Evolutionary conservation across 768 basidiomycete species (phyloP).

Genomic region (Hericium rajendrae): DNA sequence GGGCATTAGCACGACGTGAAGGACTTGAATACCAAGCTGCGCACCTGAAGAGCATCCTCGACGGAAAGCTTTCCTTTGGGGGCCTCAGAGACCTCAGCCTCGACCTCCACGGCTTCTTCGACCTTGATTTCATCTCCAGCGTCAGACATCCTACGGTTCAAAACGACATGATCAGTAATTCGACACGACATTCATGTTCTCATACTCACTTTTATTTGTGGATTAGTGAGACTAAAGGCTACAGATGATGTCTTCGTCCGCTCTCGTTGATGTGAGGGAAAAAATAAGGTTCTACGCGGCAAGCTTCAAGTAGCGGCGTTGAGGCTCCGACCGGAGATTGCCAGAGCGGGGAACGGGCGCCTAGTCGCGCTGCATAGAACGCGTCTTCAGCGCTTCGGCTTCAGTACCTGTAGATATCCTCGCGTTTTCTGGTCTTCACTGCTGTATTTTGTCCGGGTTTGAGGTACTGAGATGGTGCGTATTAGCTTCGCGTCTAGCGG

Average conservation of each 20-base stretch:
- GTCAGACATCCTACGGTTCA: conserved; percentile 74
- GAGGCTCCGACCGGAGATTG: conserved; percentile 42
- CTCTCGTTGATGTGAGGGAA: conserved; percentile 84
- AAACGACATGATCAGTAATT: neutral
- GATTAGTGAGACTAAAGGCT: conserved; percentile 4
- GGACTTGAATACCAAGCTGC: conserved; percentile 6
- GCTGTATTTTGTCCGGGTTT: no score
- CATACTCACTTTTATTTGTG: conserved; percentile 18
- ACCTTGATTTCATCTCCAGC: conserved; percentile 92
- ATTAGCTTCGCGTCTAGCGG: no score
- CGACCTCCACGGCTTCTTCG: conserved; percentile 51
- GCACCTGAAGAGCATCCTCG: conserved; percentile 86
- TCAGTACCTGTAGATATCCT: conserved; percentile 4
- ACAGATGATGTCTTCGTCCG: conserved; percentile 78
- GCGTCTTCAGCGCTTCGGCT: neutral
- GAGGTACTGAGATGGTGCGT: neutral
- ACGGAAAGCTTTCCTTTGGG: conserved; percentile 94
- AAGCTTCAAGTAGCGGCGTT: conserved; percentile 29
- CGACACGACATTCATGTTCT: neutral
- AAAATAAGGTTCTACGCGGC: conserved; percentile 37
- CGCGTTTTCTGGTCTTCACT: neutral
- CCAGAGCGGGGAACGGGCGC: conserved; percentile 22
- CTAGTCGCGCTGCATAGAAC: neutral
- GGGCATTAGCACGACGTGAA: neutral
- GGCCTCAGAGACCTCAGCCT: conserved; percentile 80